Base-by-base conservation (phyloP, 208 protist species). In the Acanthamoeba culbertsoni region DNA sequence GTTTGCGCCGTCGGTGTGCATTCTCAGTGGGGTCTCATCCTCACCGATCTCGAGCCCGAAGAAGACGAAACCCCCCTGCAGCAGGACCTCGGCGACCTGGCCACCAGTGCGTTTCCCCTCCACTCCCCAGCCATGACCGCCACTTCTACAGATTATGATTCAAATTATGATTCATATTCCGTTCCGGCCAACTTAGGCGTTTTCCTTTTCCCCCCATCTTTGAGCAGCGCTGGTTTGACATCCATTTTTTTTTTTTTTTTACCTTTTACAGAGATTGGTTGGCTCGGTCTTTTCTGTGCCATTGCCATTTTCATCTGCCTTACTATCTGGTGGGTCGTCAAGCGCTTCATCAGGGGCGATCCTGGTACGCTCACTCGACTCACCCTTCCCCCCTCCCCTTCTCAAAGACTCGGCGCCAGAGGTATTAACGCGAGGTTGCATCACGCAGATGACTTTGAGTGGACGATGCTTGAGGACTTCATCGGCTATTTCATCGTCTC, bases 11-110 rank as follows among this genome's bases (percentile, higher is more conserved):
- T 99, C 33, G 99, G 99, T 65, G 96, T 97, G 75, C 95, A 97
- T 37, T 98, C 97, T 53, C 93, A 95, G 55, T 98, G 97, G 88
- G 98, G 98, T 23, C 77, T 57, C 26, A 42, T 88, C 16, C 43
- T 91, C 51, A 26, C 16, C 16, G 33, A 93, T 0, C 48, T 96
- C 1, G 45, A 93, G 42, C 33, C 59, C 2, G 82, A 94, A 55
- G 31, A 94, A 2, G 51, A 93, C 1, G 92, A 98, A 55, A 99
- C 99, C 37, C 98, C 99, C 33, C 96, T 99, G 62, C 98, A 99
- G 95, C 95, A 97, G 7, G 98, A 98, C 10, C 95, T 99, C 10
- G 97, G 99, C 62, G 94, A 97, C 8, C 93, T 99, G 0, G 98
- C 98, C 12, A 97, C 97, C 42, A 57, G 77, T 88, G 57, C 46